phyloP scores from a whole-genome alignment of 345 rosid species.

The Excoecaria cochinchinensis region DNA sequence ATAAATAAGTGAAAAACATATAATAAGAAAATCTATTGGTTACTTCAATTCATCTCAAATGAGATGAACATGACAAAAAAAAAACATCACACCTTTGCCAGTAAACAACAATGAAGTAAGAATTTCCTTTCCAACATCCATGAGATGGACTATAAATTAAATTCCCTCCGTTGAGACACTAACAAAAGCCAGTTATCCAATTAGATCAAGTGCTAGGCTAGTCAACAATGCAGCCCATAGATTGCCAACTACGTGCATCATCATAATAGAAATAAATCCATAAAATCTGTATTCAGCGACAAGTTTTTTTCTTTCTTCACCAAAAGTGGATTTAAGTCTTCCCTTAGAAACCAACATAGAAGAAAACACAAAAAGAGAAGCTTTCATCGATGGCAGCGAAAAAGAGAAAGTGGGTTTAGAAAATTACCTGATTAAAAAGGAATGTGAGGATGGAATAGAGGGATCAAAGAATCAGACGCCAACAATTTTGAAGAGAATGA shows the following conservation, averaged over 20 bases:
- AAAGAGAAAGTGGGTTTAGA: not conserved
- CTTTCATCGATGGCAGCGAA: not conserved
- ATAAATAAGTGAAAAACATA: not conserved
- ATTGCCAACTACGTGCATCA: not conserved
- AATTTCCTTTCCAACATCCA: not conserved
- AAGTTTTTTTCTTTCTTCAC: not conserved
- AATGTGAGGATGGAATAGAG: not conserved
- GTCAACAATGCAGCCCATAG: not conserved
- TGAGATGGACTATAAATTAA: not conserved
- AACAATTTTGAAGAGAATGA: constrained; percentile 50
- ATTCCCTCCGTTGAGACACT: not conserved
- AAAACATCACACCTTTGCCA: not conserved
- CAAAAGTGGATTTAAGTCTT: not conserved
- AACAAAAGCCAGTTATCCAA: not conserved
- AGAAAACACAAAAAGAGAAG: not conserved
- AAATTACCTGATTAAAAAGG: constrained; percentile 6
- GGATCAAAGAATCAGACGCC: constrained; percentile 1
- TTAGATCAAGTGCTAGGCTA: not conserved
- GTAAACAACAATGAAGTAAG: not conserved
- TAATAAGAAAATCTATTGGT: not conserved
- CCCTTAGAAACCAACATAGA: too few relatives aligned
- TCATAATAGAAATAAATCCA: not conserved
- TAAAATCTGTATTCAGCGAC: not conserved
- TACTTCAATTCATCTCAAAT: not conserved
- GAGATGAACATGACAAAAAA: not conserved